phyloP scores from a whole-genome alignment of 257 asterid species.

The Verbena officinalis region DNA sequence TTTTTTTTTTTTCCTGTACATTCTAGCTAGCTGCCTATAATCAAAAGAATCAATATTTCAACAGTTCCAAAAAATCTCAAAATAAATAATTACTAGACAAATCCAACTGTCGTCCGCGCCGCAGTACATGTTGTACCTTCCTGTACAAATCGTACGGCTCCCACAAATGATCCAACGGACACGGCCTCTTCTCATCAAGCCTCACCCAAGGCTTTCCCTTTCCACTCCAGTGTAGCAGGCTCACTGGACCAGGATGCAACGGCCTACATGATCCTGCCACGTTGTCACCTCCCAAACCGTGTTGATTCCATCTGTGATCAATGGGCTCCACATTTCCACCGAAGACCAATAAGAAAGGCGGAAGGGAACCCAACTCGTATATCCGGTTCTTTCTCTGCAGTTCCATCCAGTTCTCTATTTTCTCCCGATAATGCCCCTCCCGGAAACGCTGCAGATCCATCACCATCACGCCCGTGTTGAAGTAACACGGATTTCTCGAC shows the following conservation, averaged over 20 bases:
- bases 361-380: constrained; percentile 44
- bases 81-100: constrained; percentile 33
- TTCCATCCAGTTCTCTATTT: constrained; percentile 82
- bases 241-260: constrained; percentile 82
- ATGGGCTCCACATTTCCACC: constrained; percentile 46
- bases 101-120: constrained; percentile 15
- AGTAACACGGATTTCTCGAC: constrained; percentile 62
- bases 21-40: constrained; percentile 36
- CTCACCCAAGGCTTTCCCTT: constrained; percentile 90
- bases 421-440: constrained; percentile 59
- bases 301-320: constrained; percentile 47
- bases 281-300: constrained; percentile 84
- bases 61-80: constrained; percentile 15
- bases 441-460: constrained; percentile 72
- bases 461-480: constrained; percentile 88
- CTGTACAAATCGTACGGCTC: constrained; percentile 69
- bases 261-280: constrained; percentile 76
- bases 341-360: constrained; percentile 41
- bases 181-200: constrained; percentile 65
- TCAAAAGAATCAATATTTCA: constrained; percentile 31
- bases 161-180: constrained; percentile 86
- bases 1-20: constrained; percentile 39
- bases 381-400: constrained; percentile 62
- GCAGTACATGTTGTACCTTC: constrained; percentile 35
- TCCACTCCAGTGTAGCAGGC: constrained; percentile 57